Conservation (phyloP, 495 filamentous ascomycete genomes). For the Aspergillus leporis region DNA sequence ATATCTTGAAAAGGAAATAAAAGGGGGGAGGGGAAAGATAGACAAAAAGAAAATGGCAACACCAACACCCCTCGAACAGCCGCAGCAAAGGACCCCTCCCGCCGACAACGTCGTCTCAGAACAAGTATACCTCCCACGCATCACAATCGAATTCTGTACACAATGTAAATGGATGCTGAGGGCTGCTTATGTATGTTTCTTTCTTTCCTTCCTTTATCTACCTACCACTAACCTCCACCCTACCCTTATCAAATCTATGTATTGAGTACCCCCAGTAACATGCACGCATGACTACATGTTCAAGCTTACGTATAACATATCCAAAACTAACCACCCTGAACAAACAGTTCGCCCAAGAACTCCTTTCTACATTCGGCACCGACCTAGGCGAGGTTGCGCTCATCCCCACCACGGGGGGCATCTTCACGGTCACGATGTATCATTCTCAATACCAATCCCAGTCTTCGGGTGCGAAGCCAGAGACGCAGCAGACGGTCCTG, state of each 20-base stretch:
- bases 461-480: neutral
- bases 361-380: constrained; percentile 91
- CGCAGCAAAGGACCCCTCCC: neutral
- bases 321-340: constrained; percentile 11
- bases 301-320: too few species aligned
- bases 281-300: neutral
- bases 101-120: constrained; percentile 18
- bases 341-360: constrained; percentile 86
- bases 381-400: constrained; percentile 89
- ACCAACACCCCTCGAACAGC: constrained; percentile 4
- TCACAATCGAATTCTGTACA: constrained; percentile 79
- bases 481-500: constrained; percentile 43
- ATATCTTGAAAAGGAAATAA: neutral
- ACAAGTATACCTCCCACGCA: constrained; percentile 52
- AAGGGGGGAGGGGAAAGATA: too few species aligned
- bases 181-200: constrained; percentile 69
- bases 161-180: constrained; percentile 92
- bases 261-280: too few species aligned
- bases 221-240: neutral
- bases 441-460: constrained; percentile 22
- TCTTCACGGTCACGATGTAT: constrained; percentile 72
- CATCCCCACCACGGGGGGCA: constrained; percentile 78
- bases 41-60: constrained; percentile 1
- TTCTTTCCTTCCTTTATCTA: constrained; percentile 3
- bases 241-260: neutral